Evolutionary conservation across 108 stramenopile genomes (phyloP), one percentile per base, ranked within the genome.

Genomic region (Nitzschia putrida): DNA sequence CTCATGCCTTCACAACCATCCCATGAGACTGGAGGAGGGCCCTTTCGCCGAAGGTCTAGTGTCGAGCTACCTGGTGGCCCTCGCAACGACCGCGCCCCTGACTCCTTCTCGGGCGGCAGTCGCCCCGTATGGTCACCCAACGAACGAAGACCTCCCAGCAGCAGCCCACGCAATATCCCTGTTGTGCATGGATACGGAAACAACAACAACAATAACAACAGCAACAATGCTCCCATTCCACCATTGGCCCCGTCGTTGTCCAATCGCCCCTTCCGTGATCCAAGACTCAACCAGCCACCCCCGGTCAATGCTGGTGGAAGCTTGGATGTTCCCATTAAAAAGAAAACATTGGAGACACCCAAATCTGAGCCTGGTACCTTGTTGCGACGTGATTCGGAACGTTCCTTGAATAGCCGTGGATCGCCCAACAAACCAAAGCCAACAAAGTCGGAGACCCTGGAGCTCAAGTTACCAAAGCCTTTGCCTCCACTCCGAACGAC

Each of bases 401-500:
- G 29, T 34, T 34, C 29, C 29, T 34, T 34, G 29, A 34, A 4
- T 34, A 34, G 29, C 29, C 29, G 29, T 34, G 29, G 29, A 4
- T 34, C 29, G 1, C 29, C 29, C 29, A 34, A 34, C 29, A 34
- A 34, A 34, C 29, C 29, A 1, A 34, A 34, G 29, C 29, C 29
- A 1, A 34, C 29, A 34, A 34, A 34, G 29, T 34, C 29, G 1
- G 29, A 34, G 29, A 34, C 29, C 4, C 3, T 34, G 1, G 29
- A 34, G 29, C 29, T 34, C 29, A 34, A 34, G 29, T 4, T 34
- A 45, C 20, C 52, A 11, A 47, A 45, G 34, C 38, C 52, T n/a
- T 25, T 44, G 16, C 54, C 67, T 9, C 78, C 78, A 7, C 22
- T 79, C 21, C 53, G 41, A 44, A 73, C 70, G 2, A 18, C 65